A percentile compares a stretch with the other conserved stretches of the same genome.
phyloP scores from a whole-genome alignment of 352 stramenopile genomes.

The Paralagenidium karlingii region DNA sequence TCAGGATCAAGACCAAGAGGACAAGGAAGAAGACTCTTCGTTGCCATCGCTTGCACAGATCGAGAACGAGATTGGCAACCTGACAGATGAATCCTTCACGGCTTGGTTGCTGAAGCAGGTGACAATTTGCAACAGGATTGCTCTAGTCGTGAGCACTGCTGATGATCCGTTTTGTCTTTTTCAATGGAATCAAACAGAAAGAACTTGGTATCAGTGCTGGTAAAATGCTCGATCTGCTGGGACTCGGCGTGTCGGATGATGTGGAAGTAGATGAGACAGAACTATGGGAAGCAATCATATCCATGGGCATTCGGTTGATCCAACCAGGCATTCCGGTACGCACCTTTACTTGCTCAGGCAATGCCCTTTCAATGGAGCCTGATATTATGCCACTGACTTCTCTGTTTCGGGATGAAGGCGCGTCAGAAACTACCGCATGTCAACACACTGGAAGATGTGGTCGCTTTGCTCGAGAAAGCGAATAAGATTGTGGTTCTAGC shows the following conservation, averaged over 20 bases:
- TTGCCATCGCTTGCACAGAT: too few species aligned
- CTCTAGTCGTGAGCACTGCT: too few species aligned
- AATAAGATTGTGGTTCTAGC: constrained; percentile 89
- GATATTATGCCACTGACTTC: constrained; percentile 1
- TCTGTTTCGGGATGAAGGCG: constrained; percentile 9
- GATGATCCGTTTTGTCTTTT: too few species aligned
- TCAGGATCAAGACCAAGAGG: not conserved
- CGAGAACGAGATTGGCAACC: not conserved
- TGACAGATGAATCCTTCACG: constrained; percentile 67
- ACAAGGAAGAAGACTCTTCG: not conserved
- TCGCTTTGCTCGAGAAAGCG: constrained; percentile 44
- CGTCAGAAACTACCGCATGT: constrained; percentile 20
- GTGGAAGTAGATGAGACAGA: constrained; percentile 68
- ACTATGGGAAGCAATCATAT: constrained; percentile 75
- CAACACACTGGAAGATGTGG: constrained; percentile 64
- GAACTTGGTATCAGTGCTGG: constrained; percentile 36
- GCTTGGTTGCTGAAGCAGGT: constrained; percentile 56
- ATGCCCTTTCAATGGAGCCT: too few species aligned
- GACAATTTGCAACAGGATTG: not conserved
- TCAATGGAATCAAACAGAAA: too few species aligned
- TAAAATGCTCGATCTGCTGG: constrained; percentile 69
- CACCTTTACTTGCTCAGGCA: too few species aligned
- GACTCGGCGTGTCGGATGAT: constrained; percentile 63
- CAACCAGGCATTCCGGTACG: constrained; percentile 42
- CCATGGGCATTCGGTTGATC: constrained; percentile 74